Evolutionary conservation across 2,329 filamentous ascomycete genomes (phyloP).

Genomic region (Alternaria infectoria): DNA sequence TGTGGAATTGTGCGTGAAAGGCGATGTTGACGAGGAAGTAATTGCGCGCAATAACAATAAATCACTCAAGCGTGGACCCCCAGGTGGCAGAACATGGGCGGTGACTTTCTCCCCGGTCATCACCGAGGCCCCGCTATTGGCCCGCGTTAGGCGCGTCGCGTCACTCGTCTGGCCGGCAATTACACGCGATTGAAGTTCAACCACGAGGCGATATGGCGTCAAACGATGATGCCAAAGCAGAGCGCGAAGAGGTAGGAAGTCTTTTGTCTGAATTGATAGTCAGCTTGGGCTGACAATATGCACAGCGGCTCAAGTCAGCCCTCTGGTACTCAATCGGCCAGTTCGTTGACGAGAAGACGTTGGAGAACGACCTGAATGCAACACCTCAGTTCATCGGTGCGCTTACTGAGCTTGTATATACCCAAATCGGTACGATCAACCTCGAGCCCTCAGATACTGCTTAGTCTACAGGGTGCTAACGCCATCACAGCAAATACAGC

Average conservation of each 20-base stretch:
- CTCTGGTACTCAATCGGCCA: constrained; percentile 52
- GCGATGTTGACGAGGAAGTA: not conserved
- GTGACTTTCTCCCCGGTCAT: constrained; percentile 8
- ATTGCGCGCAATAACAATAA: constrained; percentile 5
- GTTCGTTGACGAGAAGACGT: constrained; percentile 84
- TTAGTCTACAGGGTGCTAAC: not conserved
- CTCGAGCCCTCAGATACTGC: not conserved
- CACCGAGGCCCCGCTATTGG: constrained; percentile 26
- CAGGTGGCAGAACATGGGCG: constrained; percentile 17
- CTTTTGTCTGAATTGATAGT: not conserved
- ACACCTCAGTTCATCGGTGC: constrained; percentile 87
- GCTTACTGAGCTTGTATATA: constrained; percentile 81
- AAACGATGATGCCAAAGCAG: constrained; percentile 28
- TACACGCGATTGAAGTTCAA: not conserved
- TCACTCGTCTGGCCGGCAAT: constrained; percentile 1
- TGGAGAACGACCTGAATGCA: constrained; percentile 77
- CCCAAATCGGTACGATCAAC: constrained; percentile 73
- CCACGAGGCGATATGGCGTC: constrained; percentile 31
- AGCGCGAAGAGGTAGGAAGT: constrained; percentile 41
- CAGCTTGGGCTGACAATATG: constrained; percentile 1
- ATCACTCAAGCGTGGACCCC: constrained; percentile 16
- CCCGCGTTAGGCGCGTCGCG: constrained; percentile 26
- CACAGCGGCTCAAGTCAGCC: constrained; percentile 56
- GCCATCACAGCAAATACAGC: constrained; percentile 44
- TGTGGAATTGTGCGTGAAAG: not conserved